phyloP scores from a whole-genome alignment of 2,329 filamentous ascomycete genomes.

The Magnaporthiopsis incrustans region DNA sequence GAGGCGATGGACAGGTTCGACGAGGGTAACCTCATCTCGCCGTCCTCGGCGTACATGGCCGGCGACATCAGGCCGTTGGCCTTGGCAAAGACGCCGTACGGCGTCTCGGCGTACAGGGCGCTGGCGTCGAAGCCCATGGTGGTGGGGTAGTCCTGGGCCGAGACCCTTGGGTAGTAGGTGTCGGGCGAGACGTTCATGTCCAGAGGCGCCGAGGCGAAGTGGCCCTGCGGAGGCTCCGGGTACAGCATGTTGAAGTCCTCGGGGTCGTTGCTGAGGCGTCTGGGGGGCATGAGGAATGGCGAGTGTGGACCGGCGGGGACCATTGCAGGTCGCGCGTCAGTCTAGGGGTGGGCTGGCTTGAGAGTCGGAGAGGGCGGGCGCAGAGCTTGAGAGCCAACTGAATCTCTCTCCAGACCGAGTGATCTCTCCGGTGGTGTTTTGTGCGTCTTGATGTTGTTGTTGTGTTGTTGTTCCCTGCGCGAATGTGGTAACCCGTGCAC shows the following conservation, averaged over 20 bases:
- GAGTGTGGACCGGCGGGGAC: background rate
- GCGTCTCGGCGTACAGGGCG: conserved; percentile 37
- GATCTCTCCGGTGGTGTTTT: background rate
- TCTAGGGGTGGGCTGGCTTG: background rate
- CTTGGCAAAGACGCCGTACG: conserved; percentile 24
- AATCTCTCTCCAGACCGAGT: background rate
- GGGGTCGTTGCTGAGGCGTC: conserved; percentile 9
- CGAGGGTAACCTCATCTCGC: conserved; percentile 40
- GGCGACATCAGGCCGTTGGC: conserved; percentile 35
- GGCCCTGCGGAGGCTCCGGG: conserved; percentile 13
- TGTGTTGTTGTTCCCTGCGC: background rate
- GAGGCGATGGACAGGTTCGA: conserved; percentile 55
- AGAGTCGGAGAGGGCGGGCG: background rate
- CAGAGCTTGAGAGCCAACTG: too few relatives aligned
- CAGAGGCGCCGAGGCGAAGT: conserved; percentile 12
- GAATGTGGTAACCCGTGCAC: background rate
- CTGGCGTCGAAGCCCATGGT: conserved; percentile 38
- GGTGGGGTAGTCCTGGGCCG: conserved; percentile 18
- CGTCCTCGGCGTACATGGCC: conserved; percentile 40
- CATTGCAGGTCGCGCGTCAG: background rate
- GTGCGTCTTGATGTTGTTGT: background rate
- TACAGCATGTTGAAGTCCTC: conserved; percentile 16
- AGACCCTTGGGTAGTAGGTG: conserved; percentile 12
- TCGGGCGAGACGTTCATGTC: conserved; percentile 14
- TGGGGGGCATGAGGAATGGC: conserved; percentile 1